Evolutionary conservation across 2,329 filamentous ascomycete species (phyloP).

Genomic region (Thielaviopsis ethacetica): DNA sequence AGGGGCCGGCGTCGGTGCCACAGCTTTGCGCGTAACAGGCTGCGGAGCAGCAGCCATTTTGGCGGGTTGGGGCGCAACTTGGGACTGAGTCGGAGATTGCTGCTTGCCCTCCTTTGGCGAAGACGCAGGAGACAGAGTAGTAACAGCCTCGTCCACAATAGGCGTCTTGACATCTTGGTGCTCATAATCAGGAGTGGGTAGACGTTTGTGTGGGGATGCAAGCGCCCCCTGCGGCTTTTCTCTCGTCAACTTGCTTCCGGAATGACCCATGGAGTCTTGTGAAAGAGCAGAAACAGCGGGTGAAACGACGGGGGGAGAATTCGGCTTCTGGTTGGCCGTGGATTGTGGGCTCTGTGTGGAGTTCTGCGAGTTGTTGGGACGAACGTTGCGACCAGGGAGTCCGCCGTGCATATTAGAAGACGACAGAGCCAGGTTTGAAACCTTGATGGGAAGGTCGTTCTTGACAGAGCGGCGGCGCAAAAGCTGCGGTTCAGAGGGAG

Average conservation of each 20-base stretch:
- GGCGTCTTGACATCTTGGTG: slow-evolving; percentile 25
- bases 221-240: slow-evolving; percentile 10
- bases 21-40: slow-evolving; percentile 2
- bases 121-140: slow-evolving; percentile 29
- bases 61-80: no score
- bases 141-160: slow-evolving; percentile 21
- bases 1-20: background rate
- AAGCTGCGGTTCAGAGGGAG: slow-evolving; percentile 17
- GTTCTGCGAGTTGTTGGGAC: slow-evolving; percentile 12
- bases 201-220: slow-evolving; percentile 19
- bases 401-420: slow-evolving; percentile 10
- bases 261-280: slow-evolving; percentile 2
- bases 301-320: background rate
- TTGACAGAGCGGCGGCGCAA: slow-evolving; percentile 37
- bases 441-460: slow-evolving; percentile 28
- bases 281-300: background rate
- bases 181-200: slow-evolving; percentile 34
- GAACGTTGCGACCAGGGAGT: slow-evolving; percentile 18
- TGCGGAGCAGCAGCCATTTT: slow-evolving; percentile 3
- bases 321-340: background rate
- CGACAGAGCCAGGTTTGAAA: slow-evolving; percentile 25
- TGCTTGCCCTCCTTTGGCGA: slow-evolving; percentile 19
- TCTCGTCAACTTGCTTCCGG: slow-evolving; percentile 2
- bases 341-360: slow-evolving; percentile 9
- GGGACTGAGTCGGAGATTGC: slow-evolving; percentile 7